Percentiles rank a stretch among this genome's conserved stretches.
phyloP scores from a whole-genome alignment of 441 rosid species.

The Gossypium gossypioides region DNA sequence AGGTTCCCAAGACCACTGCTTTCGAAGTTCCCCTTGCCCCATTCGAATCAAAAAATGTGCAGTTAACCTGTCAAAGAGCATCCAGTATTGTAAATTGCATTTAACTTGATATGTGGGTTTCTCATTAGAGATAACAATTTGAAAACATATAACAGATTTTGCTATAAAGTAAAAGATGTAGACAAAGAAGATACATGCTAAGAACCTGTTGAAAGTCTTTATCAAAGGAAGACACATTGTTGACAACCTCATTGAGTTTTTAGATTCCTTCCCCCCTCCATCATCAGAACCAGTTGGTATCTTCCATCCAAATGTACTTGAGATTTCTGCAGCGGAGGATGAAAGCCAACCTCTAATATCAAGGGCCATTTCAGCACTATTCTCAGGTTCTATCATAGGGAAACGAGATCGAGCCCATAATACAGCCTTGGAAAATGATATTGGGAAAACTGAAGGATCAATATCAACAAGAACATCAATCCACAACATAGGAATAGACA shows the following conservation, averaged over 20 bases:
- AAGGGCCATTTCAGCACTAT: constrained; percentile 47
- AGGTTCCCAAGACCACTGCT: constrained; percentile 96
- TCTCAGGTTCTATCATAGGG: constrained; percentile 74
- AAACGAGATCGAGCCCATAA: constrained; percentile 89
- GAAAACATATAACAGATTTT: constrained; percentile 5
- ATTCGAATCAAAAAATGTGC: constrained; percentile 61
- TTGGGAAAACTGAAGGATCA: constrained; percentile 56
- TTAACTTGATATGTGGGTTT: background rate
- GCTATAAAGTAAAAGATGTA: background rate
- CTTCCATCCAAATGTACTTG: constrained; percentile 83
- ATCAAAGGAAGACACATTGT: constrained; percentile 60
- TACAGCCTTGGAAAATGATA: constrained; percentile 78
- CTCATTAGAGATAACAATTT: constrained; percentile 1
- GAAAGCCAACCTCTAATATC: constrained; percentile 70
- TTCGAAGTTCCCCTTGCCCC: constrained; percentile 56
- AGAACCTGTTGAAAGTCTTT: constrained; percentile 74
- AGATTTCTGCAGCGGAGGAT: constrained; percentile 58
- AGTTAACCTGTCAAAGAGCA: constrained; percentile 56
- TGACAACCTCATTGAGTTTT: constrained; percentile 73
- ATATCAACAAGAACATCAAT: constrained; percentile 64
- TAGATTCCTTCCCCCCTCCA: constrained; percentile 76
- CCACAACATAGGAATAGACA: constrained; percentile 97
- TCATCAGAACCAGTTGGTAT: constrained; percentile 91
- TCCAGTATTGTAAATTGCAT: background rate
- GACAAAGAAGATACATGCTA: background rate